Evolutionary conservation across 1,284 basidiomycete species (phyloP), one percentile per base, ranked within the genome.

Genomic region (Leucoagaricus sp.): DNA sequence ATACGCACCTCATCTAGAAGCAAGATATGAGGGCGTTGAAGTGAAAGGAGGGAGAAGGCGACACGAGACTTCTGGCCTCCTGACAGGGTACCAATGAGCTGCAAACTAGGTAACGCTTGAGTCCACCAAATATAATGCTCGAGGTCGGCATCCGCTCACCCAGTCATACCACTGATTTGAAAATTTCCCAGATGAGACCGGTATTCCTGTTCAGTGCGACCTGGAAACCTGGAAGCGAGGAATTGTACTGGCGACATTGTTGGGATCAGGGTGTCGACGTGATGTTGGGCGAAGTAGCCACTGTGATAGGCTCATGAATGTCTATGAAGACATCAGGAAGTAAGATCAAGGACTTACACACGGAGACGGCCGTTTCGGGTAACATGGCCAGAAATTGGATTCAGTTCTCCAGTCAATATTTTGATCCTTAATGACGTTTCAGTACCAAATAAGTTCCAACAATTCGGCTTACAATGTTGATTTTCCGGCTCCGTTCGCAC

Each of bases 51-150:
- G 1, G 96, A 88, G 72, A 99, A 99, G 0, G 96, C 95, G 6
- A 99, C 96, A 67, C 96, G 89, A 59, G 89, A 93, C 75, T 99
- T 99, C 67, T 99, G 97, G 73, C 97, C 97, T 72, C 95, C 96
- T 70, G 88, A 91, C n/a, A 96, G 73, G 0, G 92, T 94, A 29
- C 85, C 89, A 59, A 94, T 93, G 38, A 80, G 68, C 65, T 94
- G 92, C 63, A 94, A 69, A 10, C 89, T 91, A 55, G 15, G 13
- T 17, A 25, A 9, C 21, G 51, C 21, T 29, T n/a, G 29, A 49
- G 50, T 55, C 40, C 19, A 41, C 10, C 33, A 23, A 36, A 19
- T 8, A 21, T 36, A 9, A 8, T 7, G 36, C 17, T 5, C 28
- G 34, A 10, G 23, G n/a, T 47, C 38, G 36, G 38, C 19, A 15